Base-by-base conservation (phyloP, 805 yeast species). In the Sugiyamaella mastotermitis region DNA sequence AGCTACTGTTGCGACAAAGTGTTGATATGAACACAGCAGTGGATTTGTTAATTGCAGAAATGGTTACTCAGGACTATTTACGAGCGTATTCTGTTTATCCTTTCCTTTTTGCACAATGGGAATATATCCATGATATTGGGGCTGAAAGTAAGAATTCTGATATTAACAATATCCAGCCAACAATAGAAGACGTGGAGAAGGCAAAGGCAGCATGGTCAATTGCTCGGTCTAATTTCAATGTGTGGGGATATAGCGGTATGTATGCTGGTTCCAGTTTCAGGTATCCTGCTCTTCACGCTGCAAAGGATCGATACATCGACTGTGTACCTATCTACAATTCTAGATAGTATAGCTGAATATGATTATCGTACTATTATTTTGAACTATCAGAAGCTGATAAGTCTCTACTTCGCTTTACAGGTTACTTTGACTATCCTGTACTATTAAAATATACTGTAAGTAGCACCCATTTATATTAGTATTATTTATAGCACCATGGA, bases 1-100 rank as follows among this genome's bases (percentile, higher is more conserved):
- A 43, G 21, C 34, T 43, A 16, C 38, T 43, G 11, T 18, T 37
- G n/a, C 32, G 45, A 5, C 31, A 21, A 16, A 34, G 37, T 17
- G 9, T 43, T 17, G 45, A 43, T 24, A n/a, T 33, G 22, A 31
- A 37, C 33, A 37, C 14, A 8, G 41, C 43, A n/a, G 37, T 43
- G 3, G 47, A 43, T 31, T 26, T 37, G 9, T n/a, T 33, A n/a
- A 37, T 43, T 14, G 33, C 30, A 10, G 35, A 38, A 11, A 20
- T 41, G 23, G 33, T 37, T 2, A 14, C 15, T 4, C 31, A 39
- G 4, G 41, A 37, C 11, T 30, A 30, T 18, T 18, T 43, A 15
- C 33, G 33, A n/a, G 41, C 40, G 10, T 43, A 41, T 31, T 32
- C 45, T 5, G 28, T 40, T 5, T 34, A 37, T 20, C 47, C 47